phyloP scores from a whole-genome alignment of 164 flowering plant species.

The Tinospora cordifolia region DNA sequence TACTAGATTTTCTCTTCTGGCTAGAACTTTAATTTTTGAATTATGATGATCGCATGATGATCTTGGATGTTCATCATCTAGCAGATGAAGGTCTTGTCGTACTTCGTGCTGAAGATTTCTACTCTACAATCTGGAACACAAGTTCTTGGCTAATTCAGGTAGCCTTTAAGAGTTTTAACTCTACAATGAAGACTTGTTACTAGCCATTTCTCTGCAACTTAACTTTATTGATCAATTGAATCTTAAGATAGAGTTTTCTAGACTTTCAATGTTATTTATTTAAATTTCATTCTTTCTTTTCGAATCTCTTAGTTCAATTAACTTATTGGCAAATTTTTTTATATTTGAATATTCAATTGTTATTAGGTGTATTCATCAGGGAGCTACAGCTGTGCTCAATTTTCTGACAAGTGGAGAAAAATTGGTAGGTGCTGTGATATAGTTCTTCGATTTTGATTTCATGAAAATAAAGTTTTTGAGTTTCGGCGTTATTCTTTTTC shows the following conservation, averaged over 20 bases:
- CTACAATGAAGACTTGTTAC: not conserved
- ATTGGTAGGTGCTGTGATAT: slow-evolving; percentile 47
- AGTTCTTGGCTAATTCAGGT: slow-evolving; percentile 70
- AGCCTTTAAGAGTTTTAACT: not conserved
- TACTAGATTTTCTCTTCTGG: slow-evolving; percentile 6
- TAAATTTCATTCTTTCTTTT: not conserved
- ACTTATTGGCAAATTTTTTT: not conserved
- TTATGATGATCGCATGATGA: not conserved
- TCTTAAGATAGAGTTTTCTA: too few species aligned
- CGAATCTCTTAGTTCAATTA: not conserved
- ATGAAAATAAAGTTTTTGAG: not conserved
- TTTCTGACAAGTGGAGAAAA: slow-evolving; percentile 54
- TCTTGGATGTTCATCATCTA: slow-evolving; percentile 10
- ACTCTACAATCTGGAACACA: slow-evolving; percentile 25
- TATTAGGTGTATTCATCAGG: slow-evolving; percentile 69
- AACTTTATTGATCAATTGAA: too few species aligned
- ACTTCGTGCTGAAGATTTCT: slow-evolving; percentile 41
- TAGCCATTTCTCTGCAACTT: too few species aligned
- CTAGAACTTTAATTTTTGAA: not conserved
- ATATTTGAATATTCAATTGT: slow-evolving; percentile 2
- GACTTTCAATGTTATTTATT: not conserved
- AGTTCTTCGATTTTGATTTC: not conserved
- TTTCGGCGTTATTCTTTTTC: not conserved
- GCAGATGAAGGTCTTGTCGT: slow-evolving; percentile 31
- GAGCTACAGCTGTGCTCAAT: slow-evolving; percentile 57